Evolutionary conservation across 805 yeast genomes (phyloP).

Genomic region (Saturnispora dispora): DNA sequence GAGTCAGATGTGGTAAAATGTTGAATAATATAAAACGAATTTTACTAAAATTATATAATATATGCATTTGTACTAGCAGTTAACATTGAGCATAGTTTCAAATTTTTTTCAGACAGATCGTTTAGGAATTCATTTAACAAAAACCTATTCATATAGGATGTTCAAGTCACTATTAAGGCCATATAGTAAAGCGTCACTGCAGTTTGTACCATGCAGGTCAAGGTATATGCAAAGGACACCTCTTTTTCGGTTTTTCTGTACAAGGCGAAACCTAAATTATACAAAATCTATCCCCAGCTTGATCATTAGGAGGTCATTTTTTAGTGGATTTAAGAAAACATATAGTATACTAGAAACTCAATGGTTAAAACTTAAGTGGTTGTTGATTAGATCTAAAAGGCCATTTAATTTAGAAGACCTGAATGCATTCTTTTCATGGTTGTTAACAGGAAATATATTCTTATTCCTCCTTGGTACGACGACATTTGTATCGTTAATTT

Average conservation of each 20-base stretch:
- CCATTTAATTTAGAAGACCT: constrained; percentile 92
- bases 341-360: neutral
- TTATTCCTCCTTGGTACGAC: constrained; percentile 84
- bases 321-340: neutral
- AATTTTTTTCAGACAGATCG: neutral
- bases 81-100: neutral
- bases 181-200: neutral
- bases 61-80: neutral
- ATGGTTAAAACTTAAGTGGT: constrained; percentile 49
- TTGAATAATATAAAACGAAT: too few species aligned
- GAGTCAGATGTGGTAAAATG: too few species aligned
- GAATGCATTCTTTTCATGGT: constrained; percentile 85
- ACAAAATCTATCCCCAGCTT: neutral
- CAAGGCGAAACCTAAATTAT: neutral
- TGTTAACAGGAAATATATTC: constrained; percentile 76
- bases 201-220: neutral
- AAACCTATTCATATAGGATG: neutral
- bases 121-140: neutral
- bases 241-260: neutral
- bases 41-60: too few species aligned
- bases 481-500: constrained; percentile 73
- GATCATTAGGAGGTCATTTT: neutral
- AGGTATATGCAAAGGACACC: neutral
- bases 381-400: constrained; percentile 60
- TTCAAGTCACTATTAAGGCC: neutral